Base-by-base conservation (phyloP, 2,329 filamentous ascomycete species). In the Penicillium digitatum region DNA sequence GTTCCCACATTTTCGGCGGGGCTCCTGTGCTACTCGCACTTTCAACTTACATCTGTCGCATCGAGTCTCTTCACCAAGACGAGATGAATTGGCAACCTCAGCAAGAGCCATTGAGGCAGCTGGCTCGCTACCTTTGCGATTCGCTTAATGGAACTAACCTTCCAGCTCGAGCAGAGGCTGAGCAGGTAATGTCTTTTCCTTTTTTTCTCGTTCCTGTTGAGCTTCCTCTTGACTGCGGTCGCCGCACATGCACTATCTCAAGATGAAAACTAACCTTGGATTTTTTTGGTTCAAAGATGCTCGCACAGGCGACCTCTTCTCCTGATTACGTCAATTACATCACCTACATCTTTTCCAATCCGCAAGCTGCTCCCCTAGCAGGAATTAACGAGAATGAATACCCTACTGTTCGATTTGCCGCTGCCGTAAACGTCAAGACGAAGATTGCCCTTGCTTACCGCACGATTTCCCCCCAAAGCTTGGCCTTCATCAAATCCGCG, bases 241-340 rank as follows among this genome's bases (percentile, higher is more conserved):
- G 43, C 48, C 32, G 40, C 52, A 42, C 32, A 40, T 20, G 14
- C 35, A 43, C 27, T 20, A 38, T 32, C 37, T 20, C 18, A 32
- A 53, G 32, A 50, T 42, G 46, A 20, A 49, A 39, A 59, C 63
- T 70, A 48, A 68, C 51, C 14, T 32, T 35, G 37, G 35, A 14
- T 44, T 37, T 39, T 20, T 46, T 14, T 44, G 7, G 22, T 24
- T 50, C 32, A 54, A 66, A 97, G 94, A 95, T 97, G 90, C 89
- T 99, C 66, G 81, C 85, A 62, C 89, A 95, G 77, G 94, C 93
- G 58, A 95, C 90, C 72, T 78, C 81, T 49, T 94, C 89, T 11
- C 92, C 92, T 46, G 93, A 97, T 73, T 89, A 96, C 79, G 93
- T 95, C 79, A 97, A 97, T 77, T 99, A 99, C 74, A 86, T 99